phyloP scores from a whole-genome alignment of 257 asterid genomes.

The Eucommia ulmoides region DNA sequence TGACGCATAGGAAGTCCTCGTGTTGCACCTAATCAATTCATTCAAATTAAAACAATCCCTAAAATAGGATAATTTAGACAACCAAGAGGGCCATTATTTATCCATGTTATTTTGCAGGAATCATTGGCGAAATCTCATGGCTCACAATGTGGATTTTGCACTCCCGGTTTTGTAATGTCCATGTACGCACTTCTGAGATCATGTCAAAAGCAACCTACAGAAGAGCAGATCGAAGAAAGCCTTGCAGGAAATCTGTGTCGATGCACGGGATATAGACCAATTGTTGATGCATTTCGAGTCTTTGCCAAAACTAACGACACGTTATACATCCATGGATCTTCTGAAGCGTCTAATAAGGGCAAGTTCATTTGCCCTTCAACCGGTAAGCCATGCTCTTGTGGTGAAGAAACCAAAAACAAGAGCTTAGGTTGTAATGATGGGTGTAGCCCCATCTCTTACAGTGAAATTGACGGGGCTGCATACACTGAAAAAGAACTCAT shows the following conservation, averaged over 20 bases:
- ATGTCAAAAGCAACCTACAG: constrained; percentile 51
- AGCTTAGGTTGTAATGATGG: constrained; percentile 15
- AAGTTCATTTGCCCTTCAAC: constrained; percentile 86
- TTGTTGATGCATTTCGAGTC: constrained; percentile 84
- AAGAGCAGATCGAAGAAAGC: constrained; percentile 75
- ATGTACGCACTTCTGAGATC: constrained; percentile 88
- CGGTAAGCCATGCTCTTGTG: constrained; percentile 91
- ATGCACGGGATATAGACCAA: constrained; percentile 96
- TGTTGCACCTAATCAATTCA: too few relatives aligned
- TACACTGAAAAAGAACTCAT: constrained; percentile 76
- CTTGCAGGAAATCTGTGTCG: constrained; percentile 97
- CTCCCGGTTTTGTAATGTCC: constrained; percentile 97
- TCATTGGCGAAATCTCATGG: constrained; percentile 80
- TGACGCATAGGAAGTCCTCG: too few relatives aligned
- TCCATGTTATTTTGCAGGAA: constrained; percentile 43
- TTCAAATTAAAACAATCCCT: too few relatives aligned
- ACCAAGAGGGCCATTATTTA: too few relatives aligned
- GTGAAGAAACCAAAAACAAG: constrained; percentile 19
- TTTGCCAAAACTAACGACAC: constrained; percentile 70
- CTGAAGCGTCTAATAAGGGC: constrained; percentile 20
- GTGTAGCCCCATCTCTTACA: constrained; percentile 47
- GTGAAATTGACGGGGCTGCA: constrained; percentile 55
- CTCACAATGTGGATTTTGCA: constrained; percentile 96
- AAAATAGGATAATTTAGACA: too few relatives aligned
- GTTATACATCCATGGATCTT: constrained; percentile 43